Evolutionary conservation across 2,329 filamentous ascomycete genomes (phyloP).

Genomic region (Pseudophaeomoniella oleicola): DNA sequence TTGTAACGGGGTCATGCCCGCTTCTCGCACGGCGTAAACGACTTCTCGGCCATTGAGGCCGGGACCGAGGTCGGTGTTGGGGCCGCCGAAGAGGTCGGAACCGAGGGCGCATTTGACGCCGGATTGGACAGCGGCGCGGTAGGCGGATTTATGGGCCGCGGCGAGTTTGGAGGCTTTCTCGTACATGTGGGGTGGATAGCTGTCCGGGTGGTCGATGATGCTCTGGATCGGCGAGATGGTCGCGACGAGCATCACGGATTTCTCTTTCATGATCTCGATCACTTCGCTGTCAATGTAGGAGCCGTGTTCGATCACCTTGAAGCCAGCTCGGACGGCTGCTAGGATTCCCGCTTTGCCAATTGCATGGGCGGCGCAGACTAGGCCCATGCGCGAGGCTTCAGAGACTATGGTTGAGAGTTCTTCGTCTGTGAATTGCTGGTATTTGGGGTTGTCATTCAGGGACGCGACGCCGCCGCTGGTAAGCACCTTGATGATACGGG

Average conservation of each 20-base stretch:
- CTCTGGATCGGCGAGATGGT: slow-evolving; percentile 28
- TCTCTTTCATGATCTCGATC: slow-evolving; percentile 28
- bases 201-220: slow-evolving; percentile 16
- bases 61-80: slow-evolving; percentile 18
- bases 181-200: slow-evolving; percentile 16
- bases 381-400: slow-evolving; percentile 23
- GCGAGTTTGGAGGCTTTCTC: slow-evolving; percentile 23
- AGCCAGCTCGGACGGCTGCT: slow-evolving; percentile 26
- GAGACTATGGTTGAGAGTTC: slow-evolving; percentile 29
- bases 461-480: slow-evolving; percentile 30
- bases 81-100: slow-evolving; percentile 28
- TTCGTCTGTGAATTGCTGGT: slow-evolving; percentile 27
- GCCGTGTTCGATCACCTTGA: slow-evolving; percentile 32
- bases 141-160: slow-evolving; percentile 21
- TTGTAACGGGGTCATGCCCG: slow-evolving; percentile 34
- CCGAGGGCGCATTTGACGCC: slow-evolving; percentile 34
- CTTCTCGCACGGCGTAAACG: slow-evolving; percentile 27
- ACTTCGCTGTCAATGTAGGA: slow-evolving; percentile 31
- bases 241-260: slow-evolving; percentile 26
- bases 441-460: slow-evolving; percentile 26
- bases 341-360: slow-evolving; percentile 33
- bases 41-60: slow-evolving; percentile 33
- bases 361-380: slow-evolving; percentile 27
- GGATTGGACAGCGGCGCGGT: slow-evolving; percentile 25
- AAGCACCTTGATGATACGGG: slow-evolving; percentile 33